A percentile compares a stretch with the other conserved stretches of the same genome.
Evolutionary conservation across 1,284 basidiomycete genomes (phyloP).

Genomic region (Pseudozyma thailandica): DNA sequence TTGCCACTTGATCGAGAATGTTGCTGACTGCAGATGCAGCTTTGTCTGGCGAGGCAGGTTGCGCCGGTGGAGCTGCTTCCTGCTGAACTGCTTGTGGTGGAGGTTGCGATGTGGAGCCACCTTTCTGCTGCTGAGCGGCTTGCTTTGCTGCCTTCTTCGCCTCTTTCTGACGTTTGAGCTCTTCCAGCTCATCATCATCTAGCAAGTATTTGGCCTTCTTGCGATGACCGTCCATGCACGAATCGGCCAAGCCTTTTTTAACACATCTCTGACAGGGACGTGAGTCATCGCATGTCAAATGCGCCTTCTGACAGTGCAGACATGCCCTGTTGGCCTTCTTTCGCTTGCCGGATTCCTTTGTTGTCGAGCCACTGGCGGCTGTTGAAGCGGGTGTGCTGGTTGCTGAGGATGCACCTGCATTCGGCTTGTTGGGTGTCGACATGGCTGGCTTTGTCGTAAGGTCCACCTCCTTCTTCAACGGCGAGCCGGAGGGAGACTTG

Average conservation of each 20-base stretch:
- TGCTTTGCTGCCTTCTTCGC: constrained; percentile 47
- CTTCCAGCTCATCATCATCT: constrained; percentile 64
- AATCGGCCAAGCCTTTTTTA: constrained; percentile 88
- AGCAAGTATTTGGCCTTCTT: constrained; percentile 94
- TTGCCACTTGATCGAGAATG: constrained; percentile 40
- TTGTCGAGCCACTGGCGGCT: constrained; percentile 1
- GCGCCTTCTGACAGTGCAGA: constrained; percentile 90
- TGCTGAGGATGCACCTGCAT: constrained; percentile 7
- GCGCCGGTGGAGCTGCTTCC: constrained; percentile 18
- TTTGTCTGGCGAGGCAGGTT: constrained; percentile 25
- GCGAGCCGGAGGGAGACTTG: constrained; percentile 24
- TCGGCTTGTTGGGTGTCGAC: constrained; percentile 13
- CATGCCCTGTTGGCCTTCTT: constrained; percentile 94
- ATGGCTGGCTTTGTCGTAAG: constrained; percentile 15
- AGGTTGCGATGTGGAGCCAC: constrained; percentile 3
- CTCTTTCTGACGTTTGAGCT: constrained; percentile 54
- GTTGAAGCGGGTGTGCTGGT: constrained; percentile 12
- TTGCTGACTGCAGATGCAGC: constrained; percentile 22
- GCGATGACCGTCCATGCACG: constrained; percentile 90
- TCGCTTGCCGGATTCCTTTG: constrained; percentile 40
- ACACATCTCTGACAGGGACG: constrained; percentile 94
- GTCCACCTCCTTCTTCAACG: constrained; percentile 39
- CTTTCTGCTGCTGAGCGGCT: constrained; percentile 17
- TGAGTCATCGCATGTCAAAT: constrained; percentile 95
- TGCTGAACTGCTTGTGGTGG: constrained; percentile 7